A percentile compares a stretch with the other conserved stretches of the same genome.
Evolutionary conservation across 2,329 filamentous ascomycete species (phyloP).

Genomic region (Diaporthe caulivora): DNA sequence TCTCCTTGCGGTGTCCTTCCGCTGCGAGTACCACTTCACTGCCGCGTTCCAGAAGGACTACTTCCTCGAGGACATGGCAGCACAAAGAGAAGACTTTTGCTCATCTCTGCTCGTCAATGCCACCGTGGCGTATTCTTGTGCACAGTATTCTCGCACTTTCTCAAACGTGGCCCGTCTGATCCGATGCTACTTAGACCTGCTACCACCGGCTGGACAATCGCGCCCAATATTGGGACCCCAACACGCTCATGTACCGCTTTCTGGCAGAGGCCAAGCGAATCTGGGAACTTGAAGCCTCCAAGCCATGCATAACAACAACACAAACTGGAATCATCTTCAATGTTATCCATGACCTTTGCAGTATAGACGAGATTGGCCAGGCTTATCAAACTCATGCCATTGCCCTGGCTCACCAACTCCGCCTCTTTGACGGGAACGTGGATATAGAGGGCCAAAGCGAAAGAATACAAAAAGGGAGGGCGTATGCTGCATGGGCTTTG

Average conservation of each 20-base stretch:
- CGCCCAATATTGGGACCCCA: constrained; percentile 13
- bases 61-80: background rate
- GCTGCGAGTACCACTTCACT: constrained; percentile 6
- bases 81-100: constrained; percentile 1
- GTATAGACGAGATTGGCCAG: constrained; percentile 13
- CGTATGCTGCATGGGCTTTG: background rate
- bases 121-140: constrained; percentile 18
- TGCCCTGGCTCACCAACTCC: background rate
- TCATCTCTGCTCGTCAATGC: background rate
- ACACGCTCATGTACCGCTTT: constrained; percentile 20
- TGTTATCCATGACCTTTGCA: constrained; percentile 8
- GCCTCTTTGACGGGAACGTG: background rate
- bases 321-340: constrained; percentile 18
- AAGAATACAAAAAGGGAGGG: background rate
- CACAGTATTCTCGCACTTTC: background rate
- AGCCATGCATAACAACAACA: constrained; percentile 4
- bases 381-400: background rate
- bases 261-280: constrained; percentile 15
- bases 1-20: background rate
- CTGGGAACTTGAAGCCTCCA: constrained; percentile 11
- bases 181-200: background rate
- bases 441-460: background rate
- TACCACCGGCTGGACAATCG: background rate
- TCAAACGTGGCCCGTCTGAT: background rate
- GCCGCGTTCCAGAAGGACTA: constrained; percentile 4